These are phyloP conservation scores for Scheffersomyces stambukii DNA, from an alignment of 1,139 yeast species.

Conservation along the genomic window DNA sequence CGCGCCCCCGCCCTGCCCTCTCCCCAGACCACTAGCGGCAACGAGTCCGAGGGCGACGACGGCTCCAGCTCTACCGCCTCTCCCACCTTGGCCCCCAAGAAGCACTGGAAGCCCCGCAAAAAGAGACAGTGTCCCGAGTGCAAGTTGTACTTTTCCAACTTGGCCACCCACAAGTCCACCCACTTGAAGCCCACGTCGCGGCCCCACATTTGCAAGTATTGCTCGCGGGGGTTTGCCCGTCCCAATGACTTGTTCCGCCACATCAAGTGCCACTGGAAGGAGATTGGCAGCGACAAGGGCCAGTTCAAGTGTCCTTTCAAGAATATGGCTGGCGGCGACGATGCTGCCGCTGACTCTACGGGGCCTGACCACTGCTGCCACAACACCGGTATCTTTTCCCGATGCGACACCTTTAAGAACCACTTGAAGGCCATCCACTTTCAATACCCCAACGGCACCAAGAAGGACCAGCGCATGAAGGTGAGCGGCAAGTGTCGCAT, in stretches of 20 bases:
- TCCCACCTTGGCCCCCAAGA: slow-evolving; percentile 8
- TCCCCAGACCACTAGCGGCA: background rate
- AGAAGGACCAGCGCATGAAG: slow-evolving; percentile 66
- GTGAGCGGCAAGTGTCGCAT: slow-evolving; percentile 74
- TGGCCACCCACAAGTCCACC: slow-evolving; percentile 83
- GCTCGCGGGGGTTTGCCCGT: slow-evolving; percentile 82
- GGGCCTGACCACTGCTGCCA: slow-evolving; percentile 56
- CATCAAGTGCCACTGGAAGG: slow-evolving; percentile 78
- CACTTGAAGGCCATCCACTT: slow-evolving; percentile 88
- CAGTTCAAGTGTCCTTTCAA: slow-evolving; percentile 47
- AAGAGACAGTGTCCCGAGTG: slow-evolving; percentile 87
- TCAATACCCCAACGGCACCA: slow-evolving; percentile 83
- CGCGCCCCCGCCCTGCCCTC: slow-evolving; percentile 2
- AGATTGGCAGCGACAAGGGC: slow-evolving; percentile 49
- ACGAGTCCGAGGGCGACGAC: background rate
- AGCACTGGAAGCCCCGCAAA: slow-evolving; percentile 51
- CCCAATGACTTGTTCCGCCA: slow-evolving; percentile 85
- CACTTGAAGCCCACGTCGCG: slow-evolving; percentile 71
- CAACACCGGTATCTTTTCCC: slow-evolving; percentile 74
- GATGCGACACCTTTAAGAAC: slow-evolving; percentile 90
- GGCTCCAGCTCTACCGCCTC: slow-evolving; percentile 3
- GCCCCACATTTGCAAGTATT: slow-evolving; percentile 73
- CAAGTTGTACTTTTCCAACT: slow-evolving; percentile 66
- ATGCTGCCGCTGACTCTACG: background rate
- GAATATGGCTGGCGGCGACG: slow-evolving; percentile 13